These are phyloP conservation scores for Spongiforma sp. DNA, from an alignment of 1,284 basidiomycete genomes.

Conservation along the genomic window DNA sequence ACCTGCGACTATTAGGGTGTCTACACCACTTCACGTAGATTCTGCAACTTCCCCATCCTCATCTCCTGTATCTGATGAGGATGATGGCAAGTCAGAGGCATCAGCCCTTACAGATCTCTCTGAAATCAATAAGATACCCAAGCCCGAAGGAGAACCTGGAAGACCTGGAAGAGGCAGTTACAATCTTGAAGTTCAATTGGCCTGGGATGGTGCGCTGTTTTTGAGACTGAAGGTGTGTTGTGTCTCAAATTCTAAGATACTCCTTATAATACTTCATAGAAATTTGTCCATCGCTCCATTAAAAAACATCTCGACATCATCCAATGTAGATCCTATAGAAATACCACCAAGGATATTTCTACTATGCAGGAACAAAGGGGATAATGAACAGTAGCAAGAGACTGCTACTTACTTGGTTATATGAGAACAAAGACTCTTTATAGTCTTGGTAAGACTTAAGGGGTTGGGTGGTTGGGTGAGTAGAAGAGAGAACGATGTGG, in stretches of 20 bases:
- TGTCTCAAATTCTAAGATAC: background rate
- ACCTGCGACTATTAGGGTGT: too few relatives aligned
- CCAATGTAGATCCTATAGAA: background rate
- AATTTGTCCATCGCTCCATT: constrained; percentile 4
- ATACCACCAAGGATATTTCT: too few relatives aligned
- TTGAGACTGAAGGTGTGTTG: constrained; percentile 2
- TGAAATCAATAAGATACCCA: constrained; percentile 4
- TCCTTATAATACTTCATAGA: constrained; percentile 1
- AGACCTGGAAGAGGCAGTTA: constrained; percentile 15
- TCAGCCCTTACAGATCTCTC: constrained; percentile 7
- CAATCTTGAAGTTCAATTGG: constrained; percentile 10
- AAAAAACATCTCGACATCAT: constrained; percentile 7
- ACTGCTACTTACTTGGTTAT: too few relatives aligned
- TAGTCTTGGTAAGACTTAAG: too few relatives aligned
- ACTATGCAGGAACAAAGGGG: too few relatives aligned
- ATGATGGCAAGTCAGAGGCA: background rate
- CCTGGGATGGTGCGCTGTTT: background rate
- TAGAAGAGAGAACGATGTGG: too few relatives aligned
- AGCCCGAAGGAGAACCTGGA: constrained; percentile 10
- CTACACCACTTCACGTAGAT: background rate
- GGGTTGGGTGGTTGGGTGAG: too few relatives aligned
- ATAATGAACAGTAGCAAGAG: too few relatives aligned
- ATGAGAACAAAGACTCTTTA: too few relatives aligned
- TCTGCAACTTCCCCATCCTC: background rate
- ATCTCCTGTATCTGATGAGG: background rate